phyloP scores from a whole-genome alignment of 2,329 filamentous ascomycete genomes.

The Incumbomyces delicatus region DNA sequence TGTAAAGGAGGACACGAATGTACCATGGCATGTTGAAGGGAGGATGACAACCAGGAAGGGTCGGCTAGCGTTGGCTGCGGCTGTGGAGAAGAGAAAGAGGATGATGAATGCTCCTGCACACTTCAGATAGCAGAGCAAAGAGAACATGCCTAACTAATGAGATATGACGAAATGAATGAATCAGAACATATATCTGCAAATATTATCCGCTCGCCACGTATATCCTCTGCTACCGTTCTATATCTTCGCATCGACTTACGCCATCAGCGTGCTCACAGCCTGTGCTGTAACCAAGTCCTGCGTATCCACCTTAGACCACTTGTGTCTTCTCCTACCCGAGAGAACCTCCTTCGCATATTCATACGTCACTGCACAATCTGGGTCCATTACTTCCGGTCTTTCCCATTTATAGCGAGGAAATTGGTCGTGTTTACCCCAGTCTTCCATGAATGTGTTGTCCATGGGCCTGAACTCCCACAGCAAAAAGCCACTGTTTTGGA shows the following conservation, averaged over 20 bases:
- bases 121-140: too few species aligned
- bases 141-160: too few species aligned
- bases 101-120: too few species aligned
- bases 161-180: too few species aligned
- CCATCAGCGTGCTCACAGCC: background rate
- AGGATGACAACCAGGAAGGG: background rate
- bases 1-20: too few species aligned
- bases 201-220: too few species aligned
- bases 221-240: too few species aligned
- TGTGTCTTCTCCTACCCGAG: background rate
- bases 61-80: background rate
- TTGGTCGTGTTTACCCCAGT: constrained; percentile 1
- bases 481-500: background rate
- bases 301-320: background rate
- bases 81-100: background rate
- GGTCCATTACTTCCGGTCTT: background rate
- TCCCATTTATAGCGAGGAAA: constrained; percentile 3
- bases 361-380: constrained; percentile 2
- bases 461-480: constrained; percentile 3
- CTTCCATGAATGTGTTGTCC: constrained; percentile 2
- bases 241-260: background rate
- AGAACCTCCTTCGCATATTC: background rate
- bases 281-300: background rate
- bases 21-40: background rate
- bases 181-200: too few species aligned